These are phyloP conservation scores for Puccinia coronata DNA, from an alignment of 1,284 basidiomycete species.

Conservation along the genomic window DNA sequence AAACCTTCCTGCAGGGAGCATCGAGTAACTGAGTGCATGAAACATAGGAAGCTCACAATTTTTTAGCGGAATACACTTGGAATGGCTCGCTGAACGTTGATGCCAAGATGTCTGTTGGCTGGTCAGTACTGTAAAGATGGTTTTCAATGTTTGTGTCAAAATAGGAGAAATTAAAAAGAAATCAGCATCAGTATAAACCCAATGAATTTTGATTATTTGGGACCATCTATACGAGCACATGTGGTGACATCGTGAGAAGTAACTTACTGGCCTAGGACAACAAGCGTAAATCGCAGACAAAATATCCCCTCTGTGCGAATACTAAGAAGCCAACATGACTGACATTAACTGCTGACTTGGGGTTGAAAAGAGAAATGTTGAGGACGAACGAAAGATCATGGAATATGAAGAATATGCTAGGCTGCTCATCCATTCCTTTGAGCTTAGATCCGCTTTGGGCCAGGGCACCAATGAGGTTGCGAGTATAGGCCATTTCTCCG, in stretches of 20 bases:
- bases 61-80: conserved; percentile 85
- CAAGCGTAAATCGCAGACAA: conserved; percentile 58
- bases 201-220: not conserved
- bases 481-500: conserved; percentile 41
- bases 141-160: not conserved
- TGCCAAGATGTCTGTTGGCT: conserved; percentile 72
- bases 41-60: conserved; percentile 62
- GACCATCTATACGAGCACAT: not conserved
- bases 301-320: conserved; percentile 76
- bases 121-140: conserved; percentile 53
- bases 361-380: not conserved
- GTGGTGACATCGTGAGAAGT: conserved; percentile 66
- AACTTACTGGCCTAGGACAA: conserved; percentile 47
- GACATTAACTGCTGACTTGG: not conserved
- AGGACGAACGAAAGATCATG: conserved; percentile 68
- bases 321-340: conserved; percentile 54
- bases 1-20: not conserved
- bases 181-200: not conserved
- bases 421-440: conserved; percentile 64
- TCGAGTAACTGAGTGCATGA: not conserved
- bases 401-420: conserved; percentile 83
- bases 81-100: conserved; percentile 83
- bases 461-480: conserved; percentile 37
- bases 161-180: not conserved
- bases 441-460: conserved; percentile 33